A percentile compares a stretch with the other conserved stretches of the same genome.
phyloP scores from a whole-genome alignment of 1,284 basidiomycete genomes.

The Tilletiaria anomala region DNA sequence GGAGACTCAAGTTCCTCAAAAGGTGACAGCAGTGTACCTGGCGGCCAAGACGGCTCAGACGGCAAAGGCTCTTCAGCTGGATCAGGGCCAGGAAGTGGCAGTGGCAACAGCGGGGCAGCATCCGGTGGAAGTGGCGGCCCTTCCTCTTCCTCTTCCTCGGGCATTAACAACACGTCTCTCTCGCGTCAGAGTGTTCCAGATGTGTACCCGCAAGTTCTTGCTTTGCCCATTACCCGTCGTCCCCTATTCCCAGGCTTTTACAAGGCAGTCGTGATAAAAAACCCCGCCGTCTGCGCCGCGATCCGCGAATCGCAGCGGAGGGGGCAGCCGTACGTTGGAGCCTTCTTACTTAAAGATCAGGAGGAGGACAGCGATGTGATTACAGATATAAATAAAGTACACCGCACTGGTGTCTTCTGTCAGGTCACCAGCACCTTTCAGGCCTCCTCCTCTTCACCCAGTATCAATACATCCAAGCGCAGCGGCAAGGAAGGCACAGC shows the following conservation, averaged over 20 bases:
- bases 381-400: conserved; percentile 70
- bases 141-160: too few species aligned
- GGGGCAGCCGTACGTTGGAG: conserved; percentile 93
- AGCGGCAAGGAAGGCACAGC: conserved; percentile 49
- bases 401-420: conserved; percentile 88
- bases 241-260: conserved; percentile 97
- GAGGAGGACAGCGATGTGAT: conserved; percentile 86
- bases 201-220: conserved; percentile 81
- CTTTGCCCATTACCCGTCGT: conserved; percentile 84
- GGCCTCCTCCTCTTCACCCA: neutral
- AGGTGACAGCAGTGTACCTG: too few species aligned
- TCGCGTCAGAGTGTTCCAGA: conserved; percentile 29
- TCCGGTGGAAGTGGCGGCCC: too few species aligned
- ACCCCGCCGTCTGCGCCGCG: conserved; percentile 73
- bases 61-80: too few species aligned
- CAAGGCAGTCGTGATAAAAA: conserved; percentile 41
- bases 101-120: too few species aligned
- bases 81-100: too few species aligned
- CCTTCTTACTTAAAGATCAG: conserved; percentile 91
- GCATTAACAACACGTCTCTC: conserved; percentile 6
- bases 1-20: too few species aligned
- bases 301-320: conserved; percentile 94
- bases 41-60: too few species aligned
- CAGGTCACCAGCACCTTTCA: conserved; percentile 89
- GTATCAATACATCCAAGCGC: too few species aligned